A percentile compares a stretch with the other conserved stretches of the same genome.
Evolutionary conservation across 2,329 filamentous ascomycete species (phyloP).

Genomic region (Fusarium nematophilum): DNA sequence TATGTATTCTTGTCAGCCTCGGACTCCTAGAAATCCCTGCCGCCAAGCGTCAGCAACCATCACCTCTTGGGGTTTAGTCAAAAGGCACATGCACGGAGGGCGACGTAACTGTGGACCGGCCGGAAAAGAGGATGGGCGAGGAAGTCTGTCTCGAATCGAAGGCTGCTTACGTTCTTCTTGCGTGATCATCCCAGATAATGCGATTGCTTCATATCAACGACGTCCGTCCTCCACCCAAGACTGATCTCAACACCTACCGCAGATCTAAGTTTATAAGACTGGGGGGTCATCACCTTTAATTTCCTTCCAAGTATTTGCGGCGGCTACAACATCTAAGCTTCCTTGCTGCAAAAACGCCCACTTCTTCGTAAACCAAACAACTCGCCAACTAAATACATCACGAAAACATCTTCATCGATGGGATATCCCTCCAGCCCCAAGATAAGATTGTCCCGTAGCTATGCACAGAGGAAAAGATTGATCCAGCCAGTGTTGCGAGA

Average conservation of each 20-base stretch:
- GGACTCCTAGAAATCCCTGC: no score
- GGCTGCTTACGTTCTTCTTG: no score
- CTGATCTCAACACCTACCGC: no score
- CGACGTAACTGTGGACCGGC: no score
- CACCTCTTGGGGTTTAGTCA: neutral
- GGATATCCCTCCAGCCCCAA: conserved; percentile 15
- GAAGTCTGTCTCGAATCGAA: no score
- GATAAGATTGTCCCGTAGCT: conserved; percentile 34
- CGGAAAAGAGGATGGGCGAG: no score
- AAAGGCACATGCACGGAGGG: no score
- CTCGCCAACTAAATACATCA: conserved; percentile 28
- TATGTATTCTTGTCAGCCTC: no score
- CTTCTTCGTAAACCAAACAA: conserved; percentile 26
- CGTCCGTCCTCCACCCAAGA: no score
- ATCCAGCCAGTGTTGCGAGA: conserved; percentile 33
- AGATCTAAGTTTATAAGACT: conserved; percentile 8
- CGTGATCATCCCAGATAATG: no score
- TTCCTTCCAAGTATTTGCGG: conserved; percentile 29
- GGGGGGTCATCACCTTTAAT: conserved; percentile 27
- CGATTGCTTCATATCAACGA: no score
- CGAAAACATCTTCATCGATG: conserved; percentile 28
- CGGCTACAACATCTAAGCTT: conserved; percentile 21
- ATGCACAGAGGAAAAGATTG: conserved; percentile 31
- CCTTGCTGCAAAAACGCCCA: conserved; percentile 30
- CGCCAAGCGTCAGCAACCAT: conserved; percentile 1